A percentile compares a stretch with the other conserved stretches of the same genome.
These are phyloP conservation scores for Crithidia thermophila DNA, from an alignment of 208 protist genomes.

Conservation along the genomic window DNA sequence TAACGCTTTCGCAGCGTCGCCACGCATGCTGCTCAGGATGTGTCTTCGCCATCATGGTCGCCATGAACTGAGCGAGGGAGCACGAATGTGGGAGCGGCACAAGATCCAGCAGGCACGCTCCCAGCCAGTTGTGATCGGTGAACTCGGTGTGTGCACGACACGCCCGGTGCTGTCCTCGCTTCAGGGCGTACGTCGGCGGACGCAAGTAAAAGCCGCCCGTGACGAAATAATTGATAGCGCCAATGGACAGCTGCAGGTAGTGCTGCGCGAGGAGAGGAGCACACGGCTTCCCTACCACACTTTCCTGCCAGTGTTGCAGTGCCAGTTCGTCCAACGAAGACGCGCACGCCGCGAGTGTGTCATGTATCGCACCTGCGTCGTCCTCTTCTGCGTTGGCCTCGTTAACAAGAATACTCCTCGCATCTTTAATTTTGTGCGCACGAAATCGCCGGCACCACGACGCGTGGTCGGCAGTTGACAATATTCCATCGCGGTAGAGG, in stretches of 20 bases:
- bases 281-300: not conserved
- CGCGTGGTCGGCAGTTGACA: not conserved
- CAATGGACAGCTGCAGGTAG: slow-evolving; percentile 18
- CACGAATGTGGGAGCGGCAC: slow-evolving; percentile 30
- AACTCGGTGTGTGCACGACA: slow-evolving; percentile 10
- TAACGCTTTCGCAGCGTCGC: slow-evolving; percentile 1
- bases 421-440: no score
- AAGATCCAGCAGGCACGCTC: slow-evolving; percentile 22
- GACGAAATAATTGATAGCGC: slow-evolving; percentile 33
- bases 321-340: not conserved
- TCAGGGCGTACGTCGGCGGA: slow-evolving; percentile 20
- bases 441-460: not conserved
- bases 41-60: not conserved
- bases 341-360: not conserved
- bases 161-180: not conserved
- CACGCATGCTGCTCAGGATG: no score
- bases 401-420: no score
- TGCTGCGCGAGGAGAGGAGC: not conserved
- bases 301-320: slow-evolving; percentile 3
- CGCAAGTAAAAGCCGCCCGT: slow-evolving; percentile 7
- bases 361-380: not conserved
- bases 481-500: not conserved
- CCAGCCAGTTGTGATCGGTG: slow-evolving; percentile 23
- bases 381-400: no score
- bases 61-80: slow-evolving; percentile 13